Evolutionary conservation across 768 basidiomycete genomes (phyloP), one percentile per base, ranked within the genome.

Genomic region (Russula earlei): DNA sequence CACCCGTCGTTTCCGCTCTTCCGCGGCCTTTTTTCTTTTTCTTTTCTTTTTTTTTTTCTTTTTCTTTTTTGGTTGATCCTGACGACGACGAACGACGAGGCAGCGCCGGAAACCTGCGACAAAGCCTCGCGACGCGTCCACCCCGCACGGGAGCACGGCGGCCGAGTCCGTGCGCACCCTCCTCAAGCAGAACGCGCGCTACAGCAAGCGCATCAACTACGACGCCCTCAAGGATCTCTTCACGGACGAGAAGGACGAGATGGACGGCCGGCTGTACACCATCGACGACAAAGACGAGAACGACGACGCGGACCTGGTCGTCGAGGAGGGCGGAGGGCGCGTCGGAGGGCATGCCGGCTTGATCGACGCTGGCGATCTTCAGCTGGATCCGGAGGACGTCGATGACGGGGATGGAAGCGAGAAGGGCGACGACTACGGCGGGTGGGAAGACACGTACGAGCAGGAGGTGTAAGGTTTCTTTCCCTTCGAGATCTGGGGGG

Each of bases 161-260:
- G 87, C 85, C 19, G 89, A 91, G 63, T 82, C 86, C 0, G 86
- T 89, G 22, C 78, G 78, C 36, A 83, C 82, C 56, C 76, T 94
- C 34, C 75, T 92, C 63, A 85, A 87, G 74, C 90, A 91, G 71
- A 91, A 87, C 60, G 78, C 83, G 22, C 87, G 83, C 65, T 92
- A 93, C 70, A 91, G 88, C 71, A 90, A 90, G 66, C 82, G 91
- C 49, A 94, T 95, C 71, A 96, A 96, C 68, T 96, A 95, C 67
- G 86, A 89, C 62, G 91, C 89, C 0, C 79, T 94, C 51, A 85
- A 87, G 62, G 80, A 81, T 54, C 76, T 95, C 11, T 90, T 94
- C 67, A 63, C 62, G 37, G 67, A 66, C 17, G 67, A 55, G 37
- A 63, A 65, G 54, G 74, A 73, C 8, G 80, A 77, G 73, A 75